These are phyloP conservation scores for Pisolithus orientalis DNA, from an alignment of 768 basidiomycete species.

Conservation along the genomic window DNA sequence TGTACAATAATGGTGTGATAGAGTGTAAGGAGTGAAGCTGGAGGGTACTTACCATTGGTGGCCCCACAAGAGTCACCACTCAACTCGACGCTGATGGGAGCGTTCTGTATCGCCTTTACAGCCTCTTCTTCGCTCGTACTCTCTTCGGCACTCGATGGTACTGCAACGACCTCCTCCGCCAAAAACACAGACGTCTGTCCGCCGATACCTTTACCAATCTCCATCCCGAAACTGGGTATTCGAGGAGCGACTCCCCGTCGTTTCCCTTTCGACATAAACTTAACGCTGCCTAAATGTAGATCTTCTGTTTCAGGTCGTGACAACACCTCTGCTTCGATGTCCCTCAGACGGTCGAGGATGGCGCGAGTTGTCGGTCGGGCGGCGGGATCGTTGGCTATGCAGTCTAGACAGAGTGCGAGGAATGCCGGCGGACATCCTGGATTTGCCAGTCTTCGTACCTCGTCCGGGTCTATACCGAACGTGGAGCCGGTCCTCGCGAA, in stretches of 20 bases:
- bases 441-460: conserved; percentile 62
- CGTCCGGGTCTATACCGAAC: conserved; percentile 71
- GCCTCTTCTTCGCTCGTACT: conserved; percentile 65
- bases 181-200: conserved; percentile 25
- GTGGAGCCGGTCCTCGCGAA: conserved; percentile 74
- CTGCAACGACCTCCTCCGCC: conserved; percentile 30
- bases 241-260: conserved; percentile 56
- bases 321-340: conserved; percentile 82
- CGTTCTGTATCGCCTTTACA: conserved; percentile 49
- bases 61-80: conserved; percentile 41
- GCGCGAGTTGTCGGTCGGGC: conserved; percentile 69
- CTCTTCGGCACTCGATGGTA: conserved; percentile 41
- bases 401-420: conserved; percentile 71
- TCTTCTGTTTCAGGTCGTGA: conserved; percentile 60
- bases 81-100: conserved; percentile 44
- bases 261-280: conserved; percentile 67
- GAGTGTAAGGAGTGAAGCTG: conserved; percentile 5
- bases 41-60: conserved; percentile 24
- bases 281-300: conserved; percentile 79
- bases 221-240: conserved; percentile 83
- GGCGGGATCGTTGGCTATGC: conserved; percentile 58
- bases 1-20: conserved; percentile 10
- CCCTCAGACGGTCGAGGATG: conserved; percentile 72
- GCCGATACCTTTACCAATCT: conserved; percentile 53
- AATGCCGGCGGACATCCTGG: conserved; percentile 76